A percentile compares a stretch with the other conserved stretches of the same genome.
Evolutionary conservation across 495 filamentous ascomycete genomes (phyloP).

Genomic region (Trichoderma virens): DNA sequence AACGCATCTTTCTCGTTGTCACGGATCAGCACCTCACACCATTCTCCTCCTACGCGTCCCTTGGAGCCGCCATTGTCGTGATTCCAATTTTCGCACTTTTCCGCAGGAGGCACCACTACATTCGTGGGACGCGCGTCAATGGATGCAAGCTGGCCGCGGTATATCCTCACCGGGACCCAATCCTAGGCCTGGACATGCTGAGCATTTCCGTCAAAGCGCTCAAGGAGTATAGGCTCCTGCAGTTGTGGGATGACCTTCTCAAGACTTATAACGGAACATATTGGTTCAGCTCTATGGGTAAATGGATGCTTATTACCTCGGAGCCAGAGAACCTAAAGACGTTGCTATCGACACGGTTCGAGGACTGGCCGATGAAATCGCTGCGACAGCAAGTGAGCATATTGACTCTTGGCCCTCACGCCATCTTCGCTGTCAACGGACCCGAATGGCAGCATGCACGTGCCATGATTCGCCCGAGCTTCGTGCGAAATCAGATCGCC

Average conservation of each 20-base stretch:
- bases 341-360: constrained; percentile 59
- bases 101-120: constrained; percentile 14
- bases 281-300: constrained; percentile 21
- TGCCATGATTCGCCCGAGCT: constrained; percentile 38
- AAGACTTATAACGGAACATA: constrained; percentile 24
- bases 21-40: not conserved
- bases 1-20: not conserved
- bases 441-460: constrained; percentile 50
- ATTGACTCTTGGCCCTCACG: constrained; percentile 29
- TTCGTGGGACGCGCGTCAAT: constrained; percentile 17
- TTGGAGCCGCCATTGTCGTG: not conserved
- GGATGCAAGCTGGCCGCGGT: constrained; percentile 13
- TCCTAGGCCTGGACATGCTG: constrained; percentile 36
- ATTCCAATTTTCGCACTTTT: constrained; percentile 7
- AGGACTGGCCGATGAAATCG: constrained; percentile 40
- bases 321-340: constrained; percentile 72
- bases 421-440: constrained; percentile 68
- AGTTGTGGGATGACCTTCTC: constrained; percentile 18
- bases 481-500: constrained; percentile 42
- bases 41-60: not conserved
- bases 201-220: constrained; percentile 19
- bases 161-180: constrained; percentile 34
- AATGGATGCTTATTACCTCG: constrained; percentile 41
- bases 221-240: constrained; percentile 22
- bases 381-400: constrained; percentile 24